Evolutionary conservation across 352 stramenopile species (phyloP), one percentile per base, ranked within the genome.

Genomic region (Globisporangium paroecandrum): DNA sequence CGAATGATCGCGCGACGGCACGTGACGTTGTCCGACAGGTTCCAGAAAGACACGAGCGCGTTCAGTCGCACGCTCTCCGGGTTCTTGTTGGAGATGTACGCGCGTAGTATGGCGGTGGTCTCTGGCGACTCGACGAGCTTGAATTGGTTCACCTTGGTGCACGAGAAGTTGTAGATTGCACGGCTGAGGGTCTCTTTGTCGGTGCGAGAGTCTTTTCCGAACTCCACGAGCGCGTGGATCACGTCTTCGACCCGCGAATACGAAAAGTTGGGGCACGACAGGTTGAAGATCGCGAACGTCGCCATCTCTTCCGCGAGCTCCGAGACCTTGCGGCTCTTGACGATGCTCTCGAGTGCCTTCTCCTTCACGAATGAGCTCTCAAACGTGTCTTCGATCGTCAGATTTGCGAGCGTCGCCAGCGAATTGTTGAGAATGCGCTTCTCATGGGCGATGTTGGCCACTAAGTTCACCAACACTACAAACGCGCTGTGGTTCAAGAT

Each of bases 291-390:
- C 12, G 79, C 73, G 24, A 91, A 85, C 12, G 71, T 81, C 10
- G 76, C 77, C 24, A 85, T 77, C 9, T 58, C 56, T 15, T 89
- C 85, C 3, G 72, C 73, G 8, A 79, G 46, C 0, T 70, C 64
- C 6, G 65, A 80, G 3, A 65, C 66, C 53, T 80, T 80, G 59
- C 82, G 69, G 56, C 89, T 80, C 63, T 81, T 83, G 4, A 89
- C 54, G 1, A 91, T 73, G 27, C 73, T 81, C 20, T 89, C 83
- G 49, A 93, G 81, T 12, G 70, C 81, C 62, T 91, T 93, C 24
- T 93, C 85, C 65, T 89, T 89, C 58, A 93, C 81, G 64, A 91
- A 89, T 0, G 74, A 69, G 54, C 72, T 78, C 69, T 93, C 85
- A 41, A 76, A 79, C 15, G 78, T 76, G 56, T 93, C 85, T 46